Base-by-base conservation (phyloP, 176 grass and related monocot species). In the Elymus sibiricus region DNA sequence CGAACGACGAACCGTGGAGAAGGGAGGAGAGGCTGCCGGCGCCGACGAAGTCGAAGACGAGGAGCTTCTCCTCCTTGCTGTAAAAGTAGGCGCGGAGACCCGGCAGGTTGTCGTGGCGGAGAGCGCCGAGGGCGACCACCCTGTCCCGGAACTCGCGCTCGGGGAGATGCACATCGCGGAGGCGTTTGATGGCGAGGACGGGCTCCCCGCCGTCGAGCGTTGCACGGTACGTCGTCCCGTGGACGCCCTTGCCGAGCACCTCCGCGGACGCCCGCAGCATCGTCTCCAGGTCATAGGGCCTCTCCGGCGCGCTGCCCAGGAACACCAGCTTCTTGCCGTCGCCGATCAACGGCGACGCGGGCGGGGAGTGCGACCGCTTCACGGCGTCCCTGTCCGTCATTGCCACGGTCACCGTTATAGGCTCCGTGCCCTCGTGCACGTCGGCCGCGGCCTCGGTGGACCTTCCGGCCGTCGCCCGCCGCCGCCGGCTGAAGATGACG, bases 231-330 rank as follows among this genome's bases (percentile, higher is more conserved):
- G 93, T 94, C 2, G 95, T 98, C 26, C 87, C 95, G 24, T 74
- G 60, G 2, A 82, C 70, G 29, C 91, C 95, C 78, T 94, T 98
- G 6, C 89, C 88, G 7, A 98, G 32, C 73, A 95, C 91, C 90
- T 98, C 95, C 1, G 95, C 93, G 1, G 95, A 98, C 25, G 95
- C 95, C 8, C 89, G 88, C 49, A 98, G 95, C 26, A 95, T 77
- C 80, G 89, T 78, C 51, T 95, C 93, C 74, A 98, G 83, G 65
- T 98, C 91, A 77, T 98, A 98, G 7, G 86, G 90, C 40, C n/a
- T 34, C 73, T 87, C 95, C 16, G 88, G 83, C 11, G 77, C 61
- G 24, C 28, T 72, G 9, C 91, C 90, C 7, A 92, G 77, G 86
- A 98, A 98, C 75, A 95, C 89, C 47, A 98, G 93, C 79, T 92